Evolutionary conservation across 2,329 filamentous ascomycete genomes (phyloP), one percentile per base, ranked within the genome.

Genomic region (Hypomyces perniciosus): DNA sequence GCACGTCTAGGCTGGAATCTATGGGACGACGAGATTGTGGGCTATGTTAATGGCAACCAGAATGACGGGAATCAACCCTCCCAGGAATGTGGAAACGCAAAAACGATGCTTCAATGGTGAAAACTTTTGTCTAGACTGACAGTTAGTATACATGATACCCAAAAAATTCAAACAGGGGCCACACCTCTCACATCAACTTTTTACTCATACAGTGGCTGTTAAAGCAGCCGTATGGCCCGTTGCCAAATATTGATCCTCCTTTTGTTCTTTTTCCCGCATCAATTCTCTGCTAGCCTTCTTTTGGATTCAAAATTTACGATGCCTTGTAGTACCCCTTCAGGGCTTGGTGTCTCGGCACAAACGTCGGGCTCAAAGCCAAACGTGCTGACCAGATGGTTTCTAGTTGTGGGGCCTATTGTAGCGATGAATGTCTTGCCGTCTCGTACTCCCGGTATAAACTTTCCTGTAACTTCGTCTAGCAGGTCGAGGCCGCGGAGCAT

Each of bases 341-440:
- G 88, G 65, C 81, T 95, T 1, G 93, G 93, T 61, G 77, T 85
- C 61, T 81, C 80, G 1, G 93, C 88, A 67, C 86, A 95, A n/a
- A 88, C 86, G 63, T 92, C 84, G 1, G 88, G 83, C 59, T 83
- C 76, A 56, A 84, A 86, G 1, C 71, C 79, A 65, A 90, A 89
- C 1, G 74, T 77, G 20, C 75, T 72, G 12, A 73, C 65, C 41
- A 99, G 70, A 68, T 89, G 84, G 58, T 90, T 83, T 56, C 85
- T 78, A 8, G 93, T 99, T 13, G 93, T 99, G 9, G 93, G 92
- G 1, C 93, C 93, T 67, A 99, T 99, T 0, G 91, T 95, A 10
- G 86, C 89, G 54, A 97, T 75, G 55, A 80, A 83, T 1, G 83
- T 85, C 46, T 66, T 75, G 8, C 69, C 70, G 29, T 65, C 63